A percentile compares a stretch with the other conserved stretches of the same genome.
Evolutionary conservation across 228 moss, liverwort and hornwort species (phyloP).

Genomic region (Sphagnum fallax): DNA sequence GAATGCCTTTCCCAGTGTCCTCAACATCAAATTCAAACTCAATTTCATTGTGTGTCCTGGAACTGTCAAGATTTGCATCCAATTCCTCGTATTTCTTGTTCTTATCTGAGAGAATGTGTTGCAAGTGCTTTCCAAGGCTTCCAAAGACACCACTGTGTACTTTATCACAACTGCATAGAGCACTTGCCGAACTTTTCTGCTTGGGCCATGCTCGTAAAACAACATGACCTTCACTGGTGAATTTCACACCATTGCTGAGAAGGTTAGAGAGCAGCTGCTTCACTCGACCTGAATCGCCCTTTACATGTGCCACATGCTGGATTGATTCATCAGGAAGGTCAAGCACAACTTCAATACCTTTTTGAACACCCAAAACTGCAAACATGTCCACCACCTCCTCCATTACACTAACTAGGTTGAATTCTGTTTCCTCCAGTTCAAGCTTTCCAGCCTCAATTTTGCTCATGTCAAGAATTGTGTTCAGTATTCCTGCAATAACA

Average conservation of each 20-base stretch:
- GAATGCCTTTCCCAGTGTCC: slow-evolving; percentile 55
- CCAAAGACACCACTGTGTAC: slow-evolving; percentile 15
- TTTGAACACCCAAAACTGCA: slow-evolving; percentile 41
- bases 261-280: slow-evolving; percentile 45
- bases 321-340: slow-evolving; percentile 46
- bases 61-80: slow-evolving; percentile 4
- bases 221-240: slow-evolving; percentile 38
- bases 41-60: slow-evolving; percentile 12
- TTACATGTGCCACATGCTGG: slow-evolving; percentile 23
- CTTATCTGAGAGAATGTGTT: slow-evolving; percentile 16
- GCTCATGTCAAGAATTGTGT: slow-evolving; percentile 52
- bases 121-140: slow-evolving; percentile 19
- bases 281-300: slow-evolving; percentile 39
- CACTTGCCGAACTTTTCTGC: slow-evolving; percentile 7
- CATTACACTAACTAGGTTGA: slow-evolving; percentile 34
- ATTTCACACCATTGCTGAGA: slow-evolving; percentile 45
- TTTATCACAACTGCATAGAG: no score
- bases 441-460: slow-evolving; percentile 57
- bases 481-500: slow-evolving; percentile 29
- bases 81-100: slow-evolving; percentile 7
- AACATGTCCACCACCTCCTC: slow-evolving; percentile 57
- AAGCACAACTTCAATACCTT: slow-evolving; percentile 42
- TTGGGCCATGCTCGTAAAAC: slow-evolving; percentile 48
- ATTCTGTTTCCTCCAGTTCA: slow-evolving; percentile 37
- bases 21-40: slow-evolving; percentile 53